Evolutionary conservation across 2,329 filamentous ascomycete genomes (phyloP).

Genomic region (Zopfia rhizophila): DNA sequence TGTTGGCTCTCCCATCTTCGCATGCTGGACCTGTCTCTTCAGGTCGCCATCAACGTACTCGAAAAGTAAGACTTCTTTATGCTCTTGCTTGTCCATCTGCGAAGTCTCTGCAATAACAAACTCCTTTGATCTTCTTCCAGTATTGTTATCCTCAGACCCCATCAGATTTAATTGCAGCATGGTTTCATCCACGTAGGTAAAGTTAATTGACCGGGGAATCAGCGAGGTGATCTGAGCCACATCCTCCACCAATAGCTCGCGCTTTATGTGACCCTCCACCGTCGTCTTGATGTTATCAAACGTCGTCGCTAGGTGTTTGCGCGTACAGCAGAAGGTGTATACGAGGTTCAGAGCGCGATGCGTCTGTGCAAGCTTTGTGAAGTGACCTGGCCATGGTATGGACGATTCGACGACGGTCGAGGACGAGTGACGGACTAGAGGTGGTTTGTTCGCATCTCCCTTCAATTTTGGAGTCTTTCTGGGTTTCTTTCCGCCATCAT

Average conservation of each 20-base stretch:
- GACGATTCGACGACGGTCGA: conserved; percentile 63
- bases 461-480: conserved; percentile 57
- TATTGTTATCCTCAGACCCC: conserved; percentile 74
- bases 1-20: conserved; percentile 77
- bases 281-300: conserved; percentile 87
- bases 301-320: conserved; percentile 91
- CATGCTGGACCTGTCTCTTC: conserved; percentile 78
- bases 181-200: conserved; percentile 86
- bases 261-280: conserved; percentile 84
- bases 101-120: conserved; percentile 44
- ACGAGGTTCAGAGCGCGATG: conserved; percentile 91
- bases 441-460: conserved; percentile 49
- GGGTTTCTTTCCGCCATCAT: conserved; percentile 66
- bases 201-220: conserved; percentile 80
- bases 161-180: conserved; percentile 83
- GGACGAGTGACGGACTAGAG: conserved; percentile 56
- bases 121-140: conserved; percentile 64
- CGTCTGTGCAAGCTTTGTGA: conserved; percentile 77
- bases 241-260: conserved; percentile 76
- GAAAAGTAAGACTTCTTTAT: conserved; percentile 81
- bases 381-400: conserved; percentile 77
- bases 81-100: conserved; percentile 54
- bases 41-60: conserved; percentile 93
- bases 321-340: conserved; percentile 92
- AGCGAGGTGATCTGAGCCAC: conserved; percentile 83